These are phyloP conservation scores for Mycena crocata DNA, from an alignment of 768 basidiomycete species.

Conservation along the genomic window DNA sequence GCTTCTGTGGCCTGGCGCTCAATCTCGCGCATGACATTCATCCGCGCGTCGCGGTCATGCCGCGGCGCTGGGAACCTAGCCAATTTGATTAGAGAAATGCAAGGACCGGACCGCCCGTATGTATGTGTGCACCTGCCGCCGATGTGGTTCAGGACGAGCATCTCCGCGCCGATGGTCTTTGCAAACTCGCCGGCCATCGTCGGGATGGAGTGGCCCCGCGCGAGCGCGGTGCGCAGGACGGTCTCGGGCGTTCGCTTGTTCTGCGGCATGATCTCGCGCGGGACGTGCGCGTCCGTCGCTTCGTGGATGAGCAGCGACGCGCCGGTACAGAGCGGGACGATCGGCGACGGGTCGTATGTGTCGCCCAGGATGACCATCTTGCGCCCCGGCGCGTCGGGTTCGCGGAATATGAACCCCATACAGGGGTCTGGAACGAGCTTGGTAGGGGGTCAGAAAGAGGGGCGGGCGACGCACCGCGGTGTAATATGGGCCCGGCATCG, in stretches of 20 bases:
- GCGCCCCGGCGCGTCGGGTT: conserved; percentile 59
- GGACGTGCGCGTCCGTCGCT: conserved; percentile 81
- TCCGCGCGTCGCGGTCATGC: conserved; percentile 48
- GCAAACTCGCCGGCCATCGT: conserved; percentile 85
- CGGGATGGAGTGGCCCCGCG: conserved; percentile 83
- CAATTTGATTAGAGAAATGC: not conserved
- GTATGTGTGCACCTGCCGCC: conserved; percentile 62
- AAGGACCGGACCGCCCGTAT: not conserved
- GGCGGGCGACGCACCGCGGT: conserved; percentile 67
- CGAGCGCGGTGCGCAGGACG: conserved; percentile 62
- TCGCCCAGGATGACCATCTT: conserved; percentile 85
- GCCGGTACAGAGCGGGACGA: conserved; percentile 65
- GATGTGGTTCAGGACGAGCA: conserved; percentile 83
- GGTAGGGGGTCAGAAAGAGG: not conserved
- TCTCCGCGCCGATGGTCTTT: conserved; percentile 64
- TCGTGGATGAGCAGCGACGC: conserved; percentile 87
- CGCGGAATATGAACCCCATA: conserved; percentile 81
- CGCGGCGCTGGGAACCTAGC: conserved; percentile 67
- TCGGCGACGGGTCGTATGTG: conserved; percentile 71
- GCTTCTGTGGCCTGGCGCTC: conserved; percentile 70
- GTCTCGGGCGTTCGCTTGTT: conserved; percentile 55
- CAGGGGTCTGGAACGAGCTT: conserved; percentile 67
- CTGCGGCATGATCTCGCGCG: conserved; percentile 61
- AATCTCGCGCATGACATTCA: conserved; percentile 67
- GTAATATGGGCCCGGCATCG: conserved; percentile 80